Percentiles rank a stretch among this genome's conserved stretches.
Conservation (phyloP, 805 yeast species). For the Monosporozyma siamensis region DNA sequence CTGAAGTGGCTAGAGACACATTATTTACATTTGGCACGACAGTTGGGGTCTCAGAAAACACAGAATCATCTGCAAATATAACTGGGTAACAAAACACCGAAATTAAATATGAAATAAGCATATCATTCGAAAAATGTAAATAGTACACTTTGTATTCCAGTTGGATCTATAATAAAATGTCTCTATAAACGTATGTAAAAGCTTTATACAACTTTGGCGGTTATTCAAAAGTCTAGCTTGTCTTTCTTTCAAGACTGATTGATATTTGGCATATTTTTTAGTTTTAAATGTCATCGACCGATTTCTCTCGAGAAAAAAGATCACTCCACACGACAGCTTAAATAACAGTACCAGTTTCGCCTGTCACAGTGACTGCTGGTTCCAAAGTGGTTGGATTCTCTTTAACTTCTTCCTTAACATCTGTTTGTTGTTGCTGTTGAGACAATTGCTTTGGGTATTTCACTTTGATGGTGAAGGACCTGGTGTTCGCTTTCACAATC, state of each 20-base stretch:
- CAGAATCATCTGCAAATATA: not conserved
- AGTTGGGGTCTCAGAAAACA: not conserved
- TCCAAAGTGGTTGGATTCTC: not conserved
- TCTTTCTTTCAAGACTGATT: not conserved
- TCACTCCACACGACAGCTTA: not conserved
- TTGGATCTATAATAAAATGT: not conserved
- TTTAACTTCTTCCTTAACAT: not conserved
- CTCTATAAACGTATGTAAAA: not conserved
- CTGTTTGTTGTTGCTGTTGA: no score
- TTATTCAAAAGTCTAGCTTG: not conserved
- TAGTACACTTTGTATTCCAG: no score
- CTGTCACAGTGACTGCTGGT: not conserved
- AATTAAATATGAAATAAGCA: not conserved
- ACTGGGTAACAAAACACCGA: not conserved
- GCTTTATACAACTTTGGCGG: not conserved
- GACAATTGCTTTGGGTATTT: conserved; percentile 8
- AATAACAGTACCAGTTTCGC: not conserved
- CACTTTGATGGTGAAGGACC: conserved; percentile 24
- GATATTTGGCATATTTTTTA: not conserved
- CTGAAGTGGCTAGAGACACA: not conserved
- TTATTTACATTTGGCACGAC: not conserved
- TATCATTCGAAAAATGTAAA: not conserved
- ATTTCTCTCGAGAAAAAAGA: no score
- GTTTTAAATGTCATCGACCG: not conserved
- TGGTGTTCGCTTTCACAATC: conserved; percentile 22